Conservation (phyloP, 2,329 filamentous ascomycete species). For the Grosmannia huntii region DNA sequence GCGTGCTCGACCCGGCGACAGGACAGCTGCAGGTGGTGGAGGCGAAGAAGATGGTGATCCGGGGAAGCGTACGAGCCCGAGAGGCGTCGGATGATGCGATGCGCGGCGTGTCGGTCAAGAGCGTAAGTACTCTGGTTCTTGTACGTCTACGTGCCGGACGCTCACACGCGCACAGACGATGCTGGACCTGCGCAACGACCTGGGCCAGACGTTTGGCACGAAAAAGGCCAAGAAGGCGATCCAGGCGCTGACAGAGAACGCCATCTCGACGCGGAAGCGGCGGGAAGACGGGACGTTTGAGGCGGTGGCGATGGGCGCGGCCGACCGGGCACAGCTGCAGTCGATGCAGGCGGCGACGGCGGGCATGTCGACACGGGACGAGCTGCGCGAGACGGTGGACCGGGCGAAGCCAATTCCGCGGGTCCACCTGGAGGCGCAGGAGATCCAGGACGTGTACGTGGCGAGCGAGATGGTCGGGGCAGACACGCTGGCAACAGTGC, state of each 20-base stretch:
- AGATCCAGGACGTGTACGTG: conserved; percentile 62
- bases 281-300: conserved; percentile 31
- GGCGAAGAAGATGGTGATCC: conserved; percentile 50
- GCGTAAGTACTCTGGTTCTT: conserved; percentile 17
- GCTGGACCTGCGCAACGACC: conserved; percentile 50
- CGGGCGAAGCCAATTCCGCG: conserved; percentile 60
- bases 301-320: conserved; percentile 18
- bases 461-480: conserved; percentile 51
- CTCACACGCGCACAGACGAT: conserved; percentile 29
- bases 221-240: conserved; percentile 77
- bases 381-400: conserved; percentile 39
- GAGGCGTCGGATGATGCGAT: conserved; percentile 35
- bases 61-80: conserved; percentile 43
- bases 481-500: conserved; percentile 53
- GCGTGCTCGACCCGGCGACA: conserved; percentile 48
- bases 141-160: background rate
- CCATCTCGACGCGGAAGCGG: conserved; percentile 36
- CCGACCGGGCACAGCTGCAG: conserved; percentile 47
- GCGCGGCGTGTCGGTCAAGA: conserved; percentile 21
- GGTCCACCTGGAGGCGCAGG: conserved; percentile 53
- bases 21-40: conserved; percentile 48
- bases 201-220: conserved; percentile 70
- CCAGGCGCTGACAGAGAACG: conserved; percentile 54
- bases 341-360: conserved; percentile 48
- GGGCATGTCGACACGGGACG: conserved; percentile 31